Conservation (phyloP, 208 protist genomes). For the Trypanosoma lewisi region DNA sequence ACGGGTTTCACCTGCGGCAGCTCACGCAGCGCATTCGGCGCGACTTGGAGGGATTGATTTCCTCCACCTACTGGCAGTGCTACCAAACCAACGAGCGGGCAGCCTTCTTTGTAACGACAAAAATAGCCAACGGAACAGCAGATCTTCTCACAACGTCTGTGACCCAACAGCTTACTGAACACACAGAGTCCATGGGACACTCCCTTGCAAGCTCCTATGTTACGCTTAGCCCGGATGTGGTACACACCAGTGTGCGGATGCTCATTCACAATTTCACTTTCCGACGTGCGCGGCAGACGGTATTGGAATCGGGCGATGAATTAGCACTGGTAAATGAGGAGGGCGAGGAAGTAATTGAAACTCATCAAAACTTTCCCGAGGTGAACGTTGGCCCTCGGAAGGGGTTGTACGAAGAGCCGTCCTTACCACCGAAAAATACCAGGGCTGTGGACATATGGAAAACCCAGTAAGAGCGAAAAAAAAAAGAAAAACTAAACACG, state of each 20-base stretch:
- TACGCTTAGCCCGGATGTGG: conserved; percentile 80
- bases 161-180: conserved; percentile 75
- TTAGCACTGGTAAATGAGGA: conserved; percentile 27
- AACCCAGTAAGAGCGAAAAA: not conserved
- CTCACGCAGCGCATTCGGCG: conserved; percentile 70
- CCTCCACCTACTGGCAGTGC: conserved; percentile 89
- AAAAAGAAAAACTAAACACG: too few relatives aligned
- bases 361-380: conserved; percentile 63
- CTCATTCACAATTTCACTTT: conserved; percentile 87
- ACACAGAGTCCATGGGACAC: conserved; percentile 85
- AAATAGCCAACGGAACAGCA: conserved; percentile 82
- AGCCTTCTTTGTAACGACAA: conserved; percentile 86
- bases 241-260: conserved; percentile 88
- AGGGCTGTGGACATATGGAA: conserved; percentile 21
- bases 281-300: conserved; percentile 46
- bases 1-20: conserved; percentile 74
- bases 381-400: conserved; percentile 62
- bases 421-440: conserved; percentile 27
- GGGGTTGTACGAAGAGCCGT: conserved; percentile 27
- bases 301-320: conserved; percentile 50
- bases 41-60: conserved; percentile 73
- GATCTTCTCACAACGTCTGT: conserved; percentile 85
- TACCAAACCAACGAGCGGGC: conserved; percentile 86
- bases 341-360: conserved; percentile 60
- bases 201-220: conserved; percentile 72